Evolutionary conservation across 257 asterid genomes (phyloP), one percentile per base, ranked within the genome.

Genomic region (Solanum rostratum): DNA sequence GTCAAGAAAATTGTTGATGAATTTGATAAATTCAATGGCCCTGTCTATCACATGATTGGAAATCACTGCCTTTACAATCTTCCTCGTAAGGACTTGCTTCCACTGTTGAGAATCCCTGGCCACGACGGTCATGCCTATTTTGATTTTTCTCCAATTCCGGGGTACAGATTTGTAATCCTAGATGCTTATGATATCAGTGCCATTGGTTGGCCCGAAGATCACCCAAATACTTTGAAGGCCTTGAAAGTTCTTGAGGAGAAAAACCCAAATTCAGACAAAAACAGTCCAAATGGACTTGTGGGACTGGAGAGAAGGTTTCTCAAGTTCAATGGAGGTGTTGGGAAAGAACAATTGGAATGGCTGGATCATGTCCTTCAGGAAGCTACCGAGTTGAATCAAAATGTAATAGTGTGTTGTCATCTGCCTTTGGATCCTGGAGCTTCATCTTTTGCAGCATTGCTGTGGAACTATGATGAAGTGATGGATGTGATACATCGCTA

Each of bases 31-130:
- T 95, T 90, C 83, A 24, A 87, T 22, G 97, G 99, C 57, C 94
- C 97, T 0, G 94, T 90, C 14, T 91, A 92, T 87, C 98, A 97
- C 95, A 91, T 95, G 97, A 97, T 95, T 65, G 99, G 99, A 29
- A 97, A 95, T 45, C 99, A 97, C 86, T 94, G 98, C 88, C 98
- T 97, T 39, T 97, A 97, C 89, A 97, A 97, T 89, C 97, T 97
- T 87, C 97, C 98, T 69, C 97, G 98, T 18, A 97, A 94, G 54
- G 85, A 89, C 20, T 74, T 97, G 84, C 97, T 94, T 81, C 98
- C 98, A 11, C 33, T 94, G 33, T 79, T 97, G 86, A 92, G 91
- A 85, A 93, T 97, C 86, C 88, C 86, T 9, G 84, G 90, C 18
- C 70, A 29, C 16, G 87, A 91, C 33, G 84, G 89, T 27, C 85